These are phyloP conservation scores for Ascomycota sp. DNA, from an alignment of 2,329 filamentous ascomycete species.

Conservation along the genomic window DNA sequence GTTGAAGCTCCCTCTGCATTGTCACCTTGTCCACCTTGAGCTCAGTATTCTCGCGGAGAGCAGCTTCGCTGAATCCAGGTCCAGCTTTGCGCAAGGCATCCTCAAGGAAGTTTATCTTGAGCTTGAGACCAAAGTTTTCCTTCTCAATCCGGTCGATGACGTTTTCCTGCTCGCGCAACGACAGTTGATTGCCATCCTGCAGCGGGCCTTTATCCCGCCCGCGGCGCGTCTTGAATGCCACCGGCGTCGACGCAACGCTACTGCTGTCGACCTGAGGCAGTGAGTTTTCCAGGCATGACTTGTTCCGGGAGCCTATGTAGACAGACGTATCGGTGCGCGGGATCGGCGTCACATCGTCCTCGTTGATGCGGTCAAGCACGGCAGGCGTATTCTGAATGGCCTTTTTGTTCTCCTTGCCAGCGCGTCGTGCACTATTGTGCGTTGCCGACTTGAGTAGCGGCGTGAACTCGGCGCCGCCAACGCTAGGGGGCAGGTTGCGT, in stretches of 20 bases:
- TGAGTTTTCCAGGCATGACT: slow-evolving; percentile 46
- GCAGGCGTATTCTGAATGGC: slow-evolving; percentile 48
- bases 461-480: slow-evolving; percentile 68
- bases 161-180: slow-evolving; percentile 83
- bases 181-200: slow-evolving; percentile 76
- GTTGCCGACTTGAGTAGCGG: slow-evolving; percentile 72
- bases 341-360: slow-evolving; percentile 55
- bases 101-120: slow-evolving; percentile 93
- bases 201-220: slow-evolving; percentile 45
- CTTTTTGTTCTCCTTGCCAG: slow-evolving; percentile 40
- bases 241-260: slow-evolving; percentile 66
- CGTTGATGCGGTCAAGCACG: slow-evolving; percentile 41
- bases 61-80: slow-evolving; percentile 72
- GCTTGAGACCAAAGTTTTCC: slow-evolving; percentile 90
- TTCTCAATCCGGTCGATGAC: slow-evolving; percentile 94
- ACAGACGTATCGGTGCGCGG: slow-evolving; percentile 55
- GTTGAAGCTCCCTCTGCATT: slow-evolving; percentile 69
- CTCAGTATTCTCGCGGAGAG: slow-evolving; percentile 86
- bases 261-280: slow-evolving; percentile 58
- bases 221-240: slow-evolving; percentile 46
- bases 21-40: slow-evolving; percentile 85
- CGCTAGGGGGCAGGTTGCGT: slow-evolving; percentile 46
- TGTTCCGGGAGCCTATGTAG: slow-evolving; percentile 43
- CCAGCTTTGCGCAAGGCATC: slow-evolving; percentile 74
- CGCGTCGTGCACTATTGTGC: slow-evolving; percentile 46